Conservation (phyloP, 495 filamentous ascomycete species). For the Evansstolkia leycettana region DNA sequence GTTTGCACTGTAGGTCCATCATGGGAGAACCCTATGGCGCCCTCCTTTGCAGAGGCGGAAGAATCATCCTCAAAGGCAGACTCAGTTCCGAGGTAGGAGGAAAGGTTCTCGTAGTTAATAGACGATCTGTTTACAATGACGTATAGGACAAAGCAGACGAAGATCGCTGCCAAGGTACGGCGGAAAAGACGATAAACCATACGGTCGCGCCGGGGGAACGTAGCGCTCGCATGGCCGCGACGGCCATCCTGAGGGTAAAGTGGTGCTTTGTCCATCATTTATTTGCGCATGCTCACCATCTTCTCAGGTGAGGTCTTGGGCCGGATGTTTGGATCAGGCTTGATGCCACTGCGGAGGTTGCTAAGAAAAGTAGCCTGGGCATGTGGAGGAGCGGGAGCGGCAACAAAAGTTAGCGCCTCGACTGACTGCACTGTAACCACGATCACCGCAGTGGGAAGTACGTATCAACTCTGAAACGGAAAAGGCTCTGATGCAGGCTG, state of each 20-base stretch:
- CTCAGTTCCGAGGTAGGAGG: neutral
- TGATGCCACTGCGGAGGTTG: neutral
- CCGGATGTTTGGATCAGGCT: neutral
- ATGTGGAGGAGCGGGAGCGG: too few relatives aligned
- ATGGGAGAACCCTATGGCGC: too few relatives aligned
- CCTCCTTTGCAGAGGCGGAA: too few relatives aligned
- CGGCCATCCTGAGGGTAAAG: constrained; percentile 9
- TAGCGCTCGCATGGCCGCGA: constrained; percentile 1
- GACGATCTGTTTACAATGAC: constrained; percentile 11
- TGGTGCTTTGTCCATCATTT: constrained; percentile 15
- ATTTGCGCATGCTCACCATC: too few relatives aligned
- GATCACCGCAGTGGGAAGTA: too few relatives aligned
- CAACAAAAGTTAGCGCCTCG: too few relatives aligned
- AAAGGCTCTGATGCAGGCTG: too few relatives aligned
- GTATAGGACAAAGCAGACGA: constrained; percentile 9
- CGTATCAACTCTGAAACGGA: too few relatives aligned
- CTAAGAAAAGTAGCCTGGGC: too few relatives aligned
- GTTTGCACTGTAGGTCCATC: neutral
- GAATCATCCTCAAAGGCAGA: neutral
- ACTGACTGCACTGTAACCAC: too few relatives aligned
- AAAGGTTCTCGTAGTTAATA: neutral
- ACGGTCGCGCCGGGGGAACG: constrained; percentile 9
- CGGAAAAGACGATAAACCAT: constrained; percentile 4
- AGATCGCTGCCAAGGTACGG: constrained; percentile 8
- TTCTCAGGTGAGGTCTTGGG: too few relatives aligned